Base-by-base conservation (phyloP, 2,329 filamentous ascomycete species). In the Colletotrichum theobromicola region DNA sequence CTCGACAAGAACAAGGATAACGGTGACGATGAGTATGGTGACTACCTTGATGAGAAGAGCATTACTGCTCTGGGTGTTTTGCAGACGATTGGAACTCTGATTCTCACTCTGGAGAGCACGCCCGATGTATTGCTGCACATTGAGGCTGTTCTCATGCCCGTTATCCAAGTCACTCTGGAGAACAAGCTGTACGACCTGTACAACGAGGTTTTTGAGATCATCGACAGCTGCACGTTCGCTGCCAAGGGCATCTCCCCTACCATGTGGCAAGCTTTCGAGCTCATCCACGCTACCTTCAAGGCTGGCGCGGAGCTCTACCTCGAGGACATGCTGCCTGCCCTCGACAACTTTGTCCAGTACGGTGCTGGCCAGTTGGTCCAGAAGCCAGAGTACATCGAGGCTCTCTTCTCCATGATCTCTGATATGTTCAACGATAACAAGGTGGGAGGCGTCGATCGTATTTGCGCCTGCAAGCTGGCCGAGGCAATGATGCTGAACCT, bases 101-200 rank as follows among this genome's bases (percentile, higher is more conserved):
- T 99, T 76, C 91, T 99, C 53, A 99, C 97, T 0, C 89, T 99
- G 10, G 97, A 99, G 88, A 98, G 96, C 87, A 98, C 96, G 1
- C 97, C 97, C 0, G 97, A 98, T 81, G 96, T 99, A 21, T 90
- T 99, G 15, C 88, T 97, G 62, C 96, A 98, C 81, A 94, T 99
- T 70, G 97, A 99, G 85, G 95, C 95, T 24, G 95, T 98, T 68
- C 88, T 99, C 76, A 98, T 98, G 95, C 97, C 97, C 4, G 96
- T 99, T 55, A 98, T 99, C 80, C 94, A 94, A 77, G 94, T 98
- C 65, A 99, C 97, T 0, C 89, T 99, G 26, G 95, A 98, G 86
- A 98, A 99, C 87, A 98, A 98, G 86, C 92, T 99, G 42, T 98
- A 98, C 82, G 95, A 99, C 84, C 87, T 99, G 26, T 99, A 98